These are phyloP conservation scores for Liquidambar formosana DNA, from an alignment of 164 flowering plant species.

Conservation along the genomic window DNA sequence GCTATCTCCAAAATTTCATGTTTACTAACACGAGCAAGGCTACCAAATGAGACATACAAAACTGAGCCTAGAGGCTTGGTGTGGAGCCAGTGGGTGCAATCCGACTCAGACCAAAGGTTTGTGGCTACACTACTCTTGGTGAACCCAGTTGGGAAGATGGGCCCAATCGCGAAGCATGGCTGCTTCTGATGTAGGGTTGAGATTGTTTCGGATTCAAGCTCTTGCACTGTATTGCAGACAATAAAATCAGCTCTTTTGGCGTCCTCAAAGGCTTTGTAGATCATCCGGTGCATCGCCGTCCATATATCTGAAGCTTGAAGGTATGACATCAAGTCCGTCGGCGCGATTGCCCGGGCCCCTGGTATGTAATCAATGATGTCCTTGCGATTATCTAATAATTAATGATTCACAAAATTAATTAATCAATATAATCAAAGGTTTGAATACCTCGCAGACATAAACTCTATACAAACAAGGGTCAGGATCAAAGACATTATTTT, in stretches of 20 bases:
- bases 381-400: conserved; percentile 35
- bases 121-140: too few relatives aligned
- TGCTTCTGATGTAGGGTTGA: conserved; percentile 20
- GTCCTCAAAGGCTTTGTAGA: conserved; percentile 44
- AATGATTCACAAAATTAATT: neutral
- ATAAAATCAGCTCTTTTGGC: conserved; percentile 43
- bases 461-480: too few relatives aligned
- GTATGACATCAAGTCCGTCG: too few relatives aligned
- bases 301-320: conserved; percentile 36
- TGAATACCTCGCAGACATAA: too few relatives aligned
- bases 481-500: too few relatives aligned
- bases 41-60: conserved; percentile 62
- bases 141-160: too few relatives aligned
- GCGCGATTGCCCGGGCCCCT: too few relatives aligned
- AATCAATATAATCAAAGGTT: neutral
- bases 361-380: conserved; percentile 53
- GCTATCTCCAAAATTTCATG: conserved; percentile 48
- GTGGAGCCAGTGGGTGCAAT: conserved; percentile 54
- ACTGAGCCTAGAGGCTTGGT: conserved; percentile 46
- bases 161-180: conserved; percentile 54
- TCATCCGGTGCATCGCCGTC: conserved; percentile 40
- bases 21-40: conserved; percentile 46
- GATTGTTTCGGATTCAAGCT: too few relatives aligned
- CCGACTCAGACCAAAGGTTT: conserved; percentile 58
- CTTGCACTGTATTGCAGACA: too few relatives aligned